Conservation (phyloP, 108 stramenopile species). For the Cylindrotheca fusiformis region DNA sequence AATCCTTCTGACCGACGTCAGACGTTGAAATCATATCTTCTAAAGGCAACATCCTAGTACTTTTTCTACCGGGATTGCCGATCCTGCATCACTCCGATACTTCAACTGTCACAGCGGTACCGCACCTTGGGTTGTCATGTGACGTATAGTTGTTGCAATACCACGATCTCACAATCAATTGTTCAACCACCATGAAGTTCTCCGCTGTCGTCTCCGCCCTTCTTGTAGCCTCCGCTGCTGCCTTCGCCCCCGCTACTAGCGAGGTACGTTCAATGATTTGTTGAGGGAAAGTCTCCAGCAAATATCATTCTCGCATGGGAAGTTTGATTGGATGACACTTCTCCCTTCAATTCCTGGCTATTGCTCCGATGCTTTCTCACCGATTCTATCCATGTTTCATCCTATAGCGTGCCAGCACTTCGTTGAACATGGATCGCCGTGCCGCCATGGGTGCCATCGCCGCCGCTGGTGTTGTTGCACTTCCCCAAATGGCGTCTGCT, state of each 20-base stretch:
- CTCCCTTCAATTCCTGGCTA: too few relatives aligned
- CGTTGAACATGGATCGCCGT: slow-evolving; percentile 88
- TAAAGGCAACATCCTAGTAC: too few relatives aligned
- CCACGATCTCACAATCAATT: not conserved
- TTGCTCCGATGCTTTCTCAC: too few relatives aligned
- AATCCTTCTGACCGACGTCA: too few relatives aligned
- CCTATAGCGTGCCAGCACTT: slow-evolving; percentile 69
- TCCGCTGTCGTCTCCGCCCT: slow-evolving; percentile 64
- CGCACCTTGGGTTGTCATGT: too few relatives aligned
- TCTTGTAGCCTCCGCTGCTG: slow-evolving; percentile 67
- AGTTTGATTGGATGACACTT: not conserved
- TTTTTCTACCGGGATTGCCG: too few relatives aligned
- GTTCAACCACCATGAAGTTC: slow-evolving; percentile 71
- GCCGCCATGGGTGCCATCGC: slow-evolving; percentile 82
- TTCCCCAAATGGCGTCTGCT: slow-evolving; percentile 72
- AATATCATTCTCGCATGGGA: not conserved
- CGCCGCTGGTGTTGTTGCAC: slow-evolving; percentile 57
- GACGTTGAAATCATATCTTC: too few relatives aligned
- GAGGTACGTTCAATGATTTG: slow-evolving; percentile 43
- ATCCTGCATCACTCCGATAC: too few relatives aligned
- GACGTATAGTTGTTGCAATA: too few relatives aligned
- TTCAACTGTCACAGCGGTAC: too few relatives aligned
- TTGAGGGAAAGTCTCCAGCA: not conserved
- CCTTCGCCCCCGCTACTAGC: slow-evolving; percentile 68
- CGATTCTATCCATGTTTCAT: too few relatives aligned